Base-by-base conservation (phyloP, 1,139 yeast genomes). In the Insectozyma bohioensis region DNA sequence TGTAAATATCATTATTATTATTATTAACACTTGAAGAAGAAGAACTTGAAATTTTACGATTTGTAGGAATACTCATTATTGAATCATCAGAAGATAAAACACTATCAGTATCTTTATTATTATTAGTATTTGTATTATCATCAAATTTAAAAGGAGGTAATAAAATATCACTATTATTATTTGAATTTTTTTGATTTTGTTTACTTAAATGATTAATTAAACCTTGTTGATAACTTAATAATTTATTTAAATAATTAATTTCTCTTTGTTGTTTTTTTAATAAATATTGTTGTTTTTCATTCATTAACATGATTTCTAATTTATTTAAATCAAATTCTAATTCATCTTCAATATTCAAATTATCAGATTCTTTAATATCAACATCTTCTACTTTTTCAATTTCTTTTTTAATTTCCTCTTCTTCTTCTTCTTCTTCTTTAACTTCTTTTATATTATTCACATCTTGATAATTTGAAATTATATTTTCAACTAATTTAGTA, bases 221-320 rank as follows among this genome's bases (percentile, higher is more conserved):
- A 7, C 48, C 47, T 41, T 58, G 55, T 36, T 63, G 65, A 33
- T 51, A 53, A 20, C 40, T 42, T 12, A 58, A 46, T 41, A 56
- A 48, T 6, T 44, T 33, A 29, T 50, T 56, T 26, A 62, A 46
- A 28, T 53, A 51, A 6, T 45, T 34, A 14, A 61, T 61, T 35
- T 61, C 64, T 7, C 49, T 47, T 40, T 57, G 54, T 36, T 63
- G 65, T 35, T 51, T 55, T 20, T 41, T 43, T 11, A 58, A 46
- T 41, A 56, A 48, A 5, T 45, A 39, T 12, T 50, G 45, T 35
- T 58, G 65, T 8, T 51, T 51, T 26, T 57, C 51, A 15, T 58
- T 48, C 20, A 61, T 42, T 14, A 51, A 34, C 33, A 51, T 36
- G 54, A 61, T 51, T 40, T 61, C 67, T 10, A 48, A 43, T 25